Evolutionary conservation across 2,329 filamentous ascomycete genomes (phyloP).

Genomic region (Venturia nashicola): DNA sequence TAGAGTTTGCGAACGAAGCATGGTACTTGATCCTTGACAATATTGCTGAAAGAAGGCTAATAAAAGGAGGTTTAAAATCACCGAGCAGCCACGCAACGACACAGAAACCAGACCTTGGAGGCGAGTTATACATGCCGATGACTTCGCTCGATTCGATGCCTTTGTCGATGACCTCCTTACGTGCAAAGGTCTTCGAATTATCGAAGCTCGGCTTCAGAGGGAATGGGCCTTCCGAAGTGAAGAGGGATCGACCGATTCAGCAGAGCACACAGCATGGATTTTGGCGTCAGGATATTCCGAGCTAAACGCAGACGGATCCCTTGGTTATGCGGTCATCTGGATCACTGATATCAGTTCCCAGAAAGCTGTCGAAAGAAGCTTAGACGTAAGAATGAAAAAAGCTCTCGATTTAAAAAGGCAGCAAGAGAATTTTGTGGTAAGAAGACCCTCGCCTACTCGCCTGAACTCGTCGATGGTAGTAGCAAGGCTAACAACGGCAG

Average conservation of each 20-base stretch:
- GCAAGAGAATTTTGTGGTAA: conserved; percentile 5
- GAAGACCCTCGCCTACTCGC: neutral
- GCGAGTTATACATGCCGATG: conserved; percentile 2
- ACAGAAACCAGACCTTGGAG: neutral
- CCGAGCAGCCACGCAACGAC: conserved; percentile 2
- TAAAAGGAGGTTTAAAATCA: neutral
- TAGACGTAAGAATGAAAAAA: conserved; percentile 4
- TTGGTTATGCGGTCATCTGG: conserved; percentile 10
- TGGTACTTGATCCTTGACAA: neutral
- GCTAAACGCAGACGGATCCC: conserved; percentile 2
- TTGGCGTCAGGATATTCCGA: conserved; percentile 10
- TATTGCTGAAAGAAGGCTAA: neutral
- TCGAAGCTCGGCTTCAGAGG: conserved; percentile 2
- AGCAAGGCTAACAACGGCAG: neutral
- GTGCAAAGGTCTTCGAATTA: conserved; percentile 4
- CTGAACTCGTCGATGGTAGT: neutral
- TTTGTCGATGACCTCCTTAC: conserved; percentile 5
- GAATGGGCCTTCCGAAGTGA: neutral
- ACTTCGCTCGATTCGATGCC: neutral
- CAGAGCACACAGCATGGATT: conserved; percentile 7
- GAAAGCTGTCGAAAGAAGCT: conserved; percentile 5
- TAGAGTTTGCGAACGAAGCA: conserved; percentile 8
- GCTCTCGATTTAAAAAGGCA: conserved; percentile 5
- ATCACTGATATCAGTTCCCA: conserved; percentile 11
- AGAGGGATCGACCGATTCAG: neutral